A percentile compares a stretch with the other conserved stretches of the same genome.
phyloP scores from a whole-genome alignment of 108 stramenopile genomes.

The Conticribra guillardii region DNA sequence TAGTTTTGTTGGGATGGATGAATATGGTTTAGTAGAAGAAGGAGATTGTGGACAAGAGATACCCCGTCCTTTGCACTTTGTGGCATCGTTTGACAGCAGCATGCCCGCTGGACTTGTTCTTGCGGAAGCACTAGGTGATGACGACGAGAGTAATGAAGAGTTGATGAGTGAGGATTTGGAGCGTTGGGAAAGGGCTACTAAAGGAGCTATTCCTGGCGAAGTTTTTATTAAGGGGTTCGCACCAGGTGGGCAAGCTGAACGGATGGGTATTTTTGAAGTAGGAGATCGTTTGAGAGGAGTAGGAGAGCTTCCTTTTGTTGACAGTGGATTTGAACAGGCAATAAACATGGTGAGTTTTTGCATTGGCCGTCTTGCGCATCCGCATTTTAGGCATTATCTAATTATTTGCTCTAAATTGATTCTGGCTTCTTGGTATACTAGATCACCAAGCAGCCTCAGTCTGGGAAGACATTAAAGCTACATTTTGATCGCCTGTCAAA shows the following conservation, averaged over 20 bases:
- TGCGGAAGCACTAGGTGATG: constrained; percentile 55
- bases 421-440: constrained; percentile 2
- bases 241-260: constrained; percentile 63
- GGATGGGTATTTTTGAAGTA: constrained; percentile 76
- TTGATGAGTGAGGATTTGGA: constrained; percentile 39
- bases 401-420: not conserved
- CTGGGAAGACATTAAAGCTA: constrained; percentile 49
- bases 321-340: constrained; percentile 72
- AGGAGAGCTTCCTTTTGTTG: constrained; percentile 72
- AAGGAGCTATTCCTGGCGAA: constrained; percentile 64
- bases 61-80: constrained; percentile 80
- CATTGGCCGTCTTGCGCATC: not conserved
- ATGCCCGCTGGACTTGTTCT: constrained; percentile 66
- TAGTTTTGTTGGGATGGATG: constrained; percentile 14
- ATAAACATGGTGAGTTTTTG: constrained; percentile 56
- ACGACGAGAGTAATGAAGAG: constrained; percentile 39
- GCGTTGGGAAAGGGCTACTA: constrained; percentile 64
- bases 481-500: constrained; percentile 71
- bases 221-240: constrained; percentile 77
- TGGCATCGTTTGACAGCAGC: constrained; percentile 74
- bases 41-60: constrained; percentile 18
- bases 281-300: constrained; percentile 79
- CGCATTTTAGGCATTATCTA: not conserved
- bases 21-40: constrained; percentile 12
- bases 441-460: constrained; percentile 36